Evolutionary conservation across 371 early-diverging fungal species (phyloP).

Genomic region (Umbelopsis sp.): DNA sequence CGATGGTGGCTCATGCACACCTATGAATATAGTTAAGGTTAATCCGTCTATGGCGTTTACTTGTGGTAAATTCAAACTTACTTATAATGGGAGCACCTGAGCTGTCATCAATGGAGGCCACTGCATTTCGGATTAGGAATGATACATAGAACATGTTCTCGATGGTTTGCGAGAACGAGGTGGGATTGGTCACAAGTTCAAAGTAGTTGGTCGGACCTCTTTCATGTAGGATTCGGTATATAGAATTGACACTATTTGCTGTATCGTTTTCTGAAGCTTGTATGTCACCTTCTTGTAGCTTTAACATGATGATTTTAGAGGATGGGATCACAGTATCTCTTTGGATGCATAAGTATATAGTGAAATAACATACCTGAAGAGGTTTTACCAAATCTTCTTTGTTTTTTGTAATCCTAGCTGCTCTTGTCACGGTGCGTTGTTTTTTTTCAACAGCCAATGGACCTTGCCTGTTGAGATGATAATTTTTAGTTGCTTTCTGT

Average conservation of each 20-base stretch:
- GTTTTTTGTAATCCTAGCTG: constrained; percentile 42
- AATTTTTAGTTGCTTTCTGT: too few relatives aligned
- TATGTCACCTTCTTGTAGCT: constrained; percentile 77
- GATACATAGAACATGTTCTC: constrained; percentile 95
- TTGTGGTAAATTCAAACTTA: constrained; percentile 23
- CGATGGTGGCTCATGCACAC: constrained; percentile 61
- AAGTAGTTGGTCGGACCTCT: constrained; percentile 76
- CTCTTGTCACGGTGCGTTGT: constrained; percentile 41
- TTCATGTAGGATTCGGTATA: constrained; percentile 64
- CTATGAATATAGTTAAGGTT: constrained; percentile 32
- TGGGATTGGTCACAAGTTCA: constrained; percentile 87
- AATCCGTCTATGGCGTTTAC: background rate
- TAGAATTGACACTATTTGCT: constrained; percentile 73
- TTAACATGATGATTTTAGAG: background rate
- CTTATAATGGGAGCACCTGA: constrained; percentile 71
- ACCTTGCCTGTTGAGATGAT: constrained; percentile 53
- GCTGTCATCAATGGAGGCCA: constrained; percentile 72
- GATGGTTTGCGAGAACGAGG: constrained; percentile 90
- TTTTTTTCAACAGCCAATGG: constrained; percentile 70
- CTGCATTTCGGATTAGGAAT: constrained; percentile 87
- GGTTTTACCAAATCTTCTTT: constrained; percentile 48
- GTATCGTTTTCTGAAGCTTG: constrained; percentile 88
- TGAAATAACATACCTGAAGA: constrained; percentile 27
- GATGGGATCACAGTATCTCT: background rate
- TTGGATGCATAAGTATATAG: too few relatives aligned